Evolutionary conservation across 306 rosid genomes (phyloP).

Genomic region (Fagus sylvatica): DNA sequence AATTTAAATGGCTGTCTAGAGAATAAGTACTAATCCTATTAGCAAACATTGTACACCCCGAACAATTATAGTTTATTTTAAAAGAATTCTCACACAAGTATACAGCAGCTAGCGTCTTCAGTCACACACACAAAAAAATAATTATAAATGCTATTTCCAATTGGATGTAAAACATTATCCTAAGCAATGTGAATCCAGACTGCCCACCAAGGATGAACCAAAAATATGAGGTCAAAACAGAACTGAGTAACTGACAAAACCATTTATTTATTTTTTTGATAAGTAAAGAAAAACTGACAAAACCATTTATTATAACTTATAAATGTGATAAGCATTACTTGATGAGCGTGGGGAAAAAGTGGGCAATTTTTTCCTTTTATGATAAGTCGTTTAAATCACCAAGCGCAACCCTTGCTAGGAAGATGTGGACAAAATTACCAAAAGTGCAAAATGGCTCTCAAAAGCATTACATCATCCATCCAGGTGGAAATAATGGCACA

Average conservation of each 20-base stretch:
- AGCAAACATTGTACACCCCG: background rate
- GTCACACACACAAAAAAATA: no score
- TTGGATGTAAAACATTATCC: background rate
- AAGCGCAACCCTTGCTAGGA: background rate
- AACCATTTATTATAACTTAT: background rate
- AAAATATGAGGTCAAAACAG: no score
- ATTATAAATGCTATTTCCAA: background rate
- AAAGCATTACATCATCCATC: background rate
- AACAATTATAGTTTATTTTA: background rate
- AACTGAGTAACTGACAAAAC: background rate
- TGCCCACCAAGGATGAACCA: no score
- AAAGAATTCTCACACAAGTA: background rate
- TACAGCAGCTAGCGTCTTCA: background rate
- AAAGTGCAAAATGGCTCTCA: background rate
- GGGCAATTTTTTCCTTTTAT: background rate
- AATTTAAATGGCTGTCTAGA: background rate
- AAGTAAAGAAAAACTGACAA: no score
- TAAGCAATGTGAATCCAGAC: no score
- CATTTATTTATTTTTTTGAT: no score
- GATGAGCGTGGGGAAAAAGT: background rate
- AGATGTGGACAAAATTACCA: background rate
- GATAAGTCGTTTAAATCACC: background rate
- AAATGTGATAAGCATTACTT: background rate
- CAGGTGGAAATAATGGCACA: background rate
- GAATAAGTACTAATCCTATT: conserved; percentile 12